A percentile compares a stretch with the other conserved stretches of the same genome.
Evolutionary conservation across 371 early-diverging fungal species (phyloP).

Genomic region (Mucor mucedo): DNA sequence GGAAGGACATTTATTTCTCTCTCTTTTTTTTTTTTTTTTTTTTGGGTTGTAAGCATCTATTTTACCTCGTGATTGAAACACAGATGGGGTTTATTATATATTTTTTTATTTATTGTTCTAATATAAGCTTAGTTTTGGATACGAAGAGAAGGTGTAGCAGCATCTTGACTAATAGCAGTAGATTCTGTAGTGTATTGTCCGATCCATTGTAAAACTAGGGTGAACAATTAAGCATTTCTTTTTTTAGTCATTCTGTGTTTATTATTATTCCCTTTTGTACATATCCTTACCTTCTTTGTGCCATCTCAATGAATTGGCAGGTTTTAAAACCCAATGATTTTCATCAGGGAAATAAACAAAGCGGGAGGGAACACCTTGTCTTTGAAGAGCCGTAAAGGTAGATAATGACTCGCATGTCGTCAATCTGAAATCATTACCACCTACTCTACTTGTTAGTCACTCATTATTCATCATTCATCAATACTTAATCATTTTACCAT

Average conservation of each 20-base stretch:
- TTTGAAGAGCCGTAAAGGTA: constrained; percentile 81
- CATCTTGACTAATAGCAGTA: neutral
- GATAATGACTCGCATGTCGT: constrained; percentile 74
- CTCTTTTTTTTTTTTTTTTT: neutral
- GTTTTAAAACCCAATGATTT: constrained; percentile 79
- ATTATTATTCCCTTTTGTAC: neutral
- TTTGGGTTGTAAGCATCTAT: neutral
- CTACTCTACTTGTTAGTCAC: neutral
- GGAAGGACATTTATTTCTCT: neutral
- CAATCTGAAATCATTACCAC: constrained; percentile 69
- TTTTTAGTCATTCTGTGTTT: neutral
- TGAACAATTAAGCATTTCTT: too few relatives aligned
- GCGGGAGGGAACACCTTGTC: constrained; percentile 72
- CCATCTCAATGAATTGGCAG: constrained; percentile 80
- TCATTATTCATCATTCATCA: too few relatives aligned
- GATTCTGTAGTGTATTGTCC: constrained; percentile 50
- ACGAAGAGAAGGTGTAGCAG: neutral
- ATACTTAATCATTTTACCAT: constrained; percentile 70
- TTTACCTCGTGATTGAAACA: neutral
- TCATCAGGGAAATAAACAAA: constrained; percentile 86
- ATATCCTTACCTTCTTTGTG: constrained; percentile 61
- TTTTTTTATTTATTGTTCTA: neutral
- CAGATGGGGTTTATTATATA: neutral
- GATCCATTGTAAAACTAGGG: constrained; percentile 62
- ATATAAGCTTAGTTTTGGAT: neutral